phyloP scores from a whole-genome alignment of 2,329 filamentous ascomycete genomes.

The Exophiala viscosa region DNA sequence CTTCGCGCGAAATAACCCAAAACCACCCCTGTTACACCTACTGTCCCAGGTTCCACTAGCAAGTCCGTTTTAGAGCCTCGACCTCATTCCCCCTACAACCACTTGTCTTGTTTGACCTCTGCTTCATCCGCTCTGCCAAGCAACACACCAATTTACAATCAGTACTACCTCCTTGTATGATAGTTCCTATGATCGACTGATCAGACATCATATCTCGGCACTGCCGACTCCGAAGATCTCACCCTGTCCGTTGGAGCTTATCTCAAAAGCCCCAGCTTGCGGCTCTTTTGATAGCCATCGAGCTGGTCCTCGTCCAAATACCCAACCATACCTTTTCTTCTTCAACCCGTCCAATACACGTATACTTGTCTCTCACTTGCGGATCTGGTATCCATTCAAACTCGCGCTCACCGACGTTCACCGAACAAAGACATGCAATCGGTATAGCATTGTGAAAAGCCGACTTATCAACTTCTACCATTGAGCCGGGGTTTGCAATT shows the following conservation, averaged over 20 bases:
- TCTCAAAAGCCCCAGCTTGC: conserved; percentile 21
- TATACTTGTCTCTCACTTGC: too few relatives aligned
- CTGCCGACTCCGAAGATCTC: conserved; percentile 12
- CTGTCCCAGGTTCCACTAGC: conserved; percentile 21
- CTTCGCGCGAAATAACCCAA: not conserved
- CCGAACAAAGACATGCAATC: not conserved
- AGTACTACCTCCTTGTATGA: conserved; percentile 18
- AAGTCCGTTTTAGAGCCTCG: conserved; percentile 21
- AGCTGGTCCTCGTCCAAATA: conserved; percentile 4
- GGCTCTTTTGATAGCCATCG: conserved; percentile 2
- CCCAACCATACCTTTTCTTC: not conserved
- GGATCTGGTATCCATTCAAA: too few relatives aligned
- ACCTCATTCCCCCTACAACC: conserved; percentile 11
- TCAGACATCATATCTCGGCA: conserved; percentile 15
- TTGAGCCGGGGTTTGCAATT: not conserved
- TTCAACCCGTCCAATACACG: too few relatives aligned
- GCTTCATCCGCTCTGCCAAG: conserved; percentile 18
- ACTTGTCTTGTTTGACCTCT: conserved; percentile 21
- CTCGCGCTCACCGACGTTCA: too few relatives aligned
- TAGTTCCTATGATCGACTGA: conserved; percentile 15
- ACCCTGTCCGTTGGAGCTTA: conserved; percentile 2
- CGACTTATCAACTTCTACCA: not conserved
- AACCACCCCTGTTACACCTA: conserved; percentile 22
- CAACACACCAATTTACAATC: conserved; percentile 19
- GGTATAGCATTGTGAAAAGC: not conserved